Conservation (phyloP, 495 filamentous ascomycete species). For the Xylaria sp. region DNA sequence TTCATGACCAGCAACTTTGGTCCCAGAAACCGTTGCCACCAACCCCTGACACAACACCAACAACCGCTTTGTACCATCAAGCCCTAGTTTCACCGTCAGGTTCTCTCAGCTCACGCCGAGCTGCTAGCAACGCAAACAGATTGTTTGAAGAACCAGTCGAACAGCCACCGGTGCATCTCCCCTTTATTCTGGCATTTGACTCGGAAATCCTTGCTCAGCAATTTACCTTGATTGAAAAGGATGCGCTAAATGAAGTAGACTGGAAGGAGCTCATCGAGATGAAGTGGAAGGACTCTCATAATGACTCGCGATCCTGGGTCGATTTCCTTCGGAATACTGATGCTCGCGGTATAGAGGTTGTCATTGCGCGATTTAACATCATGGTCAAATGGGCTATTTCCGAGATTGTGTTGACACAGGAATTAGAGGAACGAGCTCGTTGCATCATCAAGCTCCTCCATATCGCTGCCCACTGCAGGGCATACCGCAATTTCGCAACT, state of each 20-base stretch:
- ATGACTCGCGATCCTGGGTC: constrained; percentile 82
- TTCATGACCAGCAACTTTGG: constrained; percentile 52
- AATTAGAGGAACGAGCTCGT: constrained; percentile 80
- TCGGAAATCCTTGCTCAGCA: constrained; percentile 91
- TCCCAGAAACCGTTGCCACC: constrained; percentile 57
- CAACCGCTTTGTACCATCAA: constrained; percentile 41
- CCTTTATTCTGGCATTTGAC: constrained; percentile 91
- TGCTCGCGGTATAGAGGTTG: constrained; percentile 89
- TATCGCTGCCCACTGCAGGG: constrained; percentile 83
- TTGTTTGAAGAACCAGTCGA: constrained; percentile 36
- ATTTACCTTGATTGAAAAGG: constrained; percentile 94
- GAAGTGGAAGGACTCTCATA: constrained; percentile 77
- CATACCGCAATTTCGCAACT: constrained; percentile 92
- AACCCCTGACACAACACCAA: constrained; percentile 60
- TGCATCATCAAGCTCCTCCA: constrained; percentile 92
- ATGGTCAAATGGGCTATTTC: constrained; percentile 98
- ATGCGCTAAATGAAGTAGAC: constrained; percentile 93
- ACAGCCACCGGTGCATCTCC: constrained; percentile 69
- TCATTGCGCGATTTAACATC: constrained; percentile 94
- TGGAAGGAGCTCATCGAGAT: constrained; percentile 98
- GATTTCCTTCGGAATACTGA: constrained; percentile 84
- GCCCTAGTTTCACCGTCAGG: constrained; percentile 42
- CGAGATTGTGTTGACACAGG: constrained; percentile 84
- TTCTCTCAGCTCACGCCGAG: constrained; percentile 46
- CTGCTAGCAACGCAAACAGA: constrained; percentile 45